Base-by-base conservation (phyloP, 176 grass and related monocot genomes). In the Carex kokanica region DNA sequence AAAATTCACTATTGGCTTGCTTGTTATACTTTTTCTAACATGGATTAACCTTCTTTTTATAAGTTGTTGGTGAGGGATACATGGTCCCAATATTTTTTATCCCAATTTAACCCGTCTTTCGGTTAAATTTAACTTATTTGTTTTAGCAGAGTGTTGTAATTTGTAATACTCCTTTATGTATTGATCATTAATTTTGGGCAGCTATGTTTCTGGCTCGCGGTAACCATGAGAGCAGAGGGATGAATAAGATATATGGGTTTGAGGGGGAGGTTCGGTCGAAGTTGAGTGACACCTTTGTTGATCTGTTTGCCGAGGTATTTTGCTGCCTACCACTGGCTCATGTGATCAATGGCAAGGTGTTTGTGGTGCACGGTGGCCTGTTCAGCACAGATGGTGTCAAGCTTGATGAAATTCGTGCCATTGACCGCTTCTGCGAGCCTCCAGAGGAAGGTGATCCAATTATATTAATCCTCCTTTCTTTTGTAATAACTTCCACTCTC, bases 211-310 rank as follows among this genome's bases (percentile, higher is more conserved):
- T 95, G 59, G 89, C 96, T 81, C 91, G 96, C 75, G 93, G 96
- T 87, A 95, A 98, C 52, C 96, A 98, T 80, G 93, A 98, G 87
- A 98, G 93, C 89, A 98, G 87, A 85, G 93, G 84, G 77, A 98
- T 98, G 96, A 98, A 98, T 83, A 98, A 98, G 80, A 98, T 97
- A 78, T 98, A 98, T 83, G 96, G 96, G 65, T 99, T 99, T 90
- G 91, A 95, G 83, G 96, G 96, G 12, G 93, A 99, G 67, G 91
- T 99, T 38, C 92, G 69, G 40, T 95, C 96, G 6, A 99, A 99
- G 67, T 84, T 99, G 84, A 80, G 80, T 1, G 96, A 99, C 15
- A 88, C 34, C 10, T 99, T 98, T 73, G 89, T 95, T 43, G 93
- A 99, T 62, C 84, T 99, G 31, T 99, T 99, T 90, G 91, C 93